phyloP scores from a whole-genome alignment of 2,329 filamentous ascomycete genomes.

The Epichloe sibirici region DNA sequence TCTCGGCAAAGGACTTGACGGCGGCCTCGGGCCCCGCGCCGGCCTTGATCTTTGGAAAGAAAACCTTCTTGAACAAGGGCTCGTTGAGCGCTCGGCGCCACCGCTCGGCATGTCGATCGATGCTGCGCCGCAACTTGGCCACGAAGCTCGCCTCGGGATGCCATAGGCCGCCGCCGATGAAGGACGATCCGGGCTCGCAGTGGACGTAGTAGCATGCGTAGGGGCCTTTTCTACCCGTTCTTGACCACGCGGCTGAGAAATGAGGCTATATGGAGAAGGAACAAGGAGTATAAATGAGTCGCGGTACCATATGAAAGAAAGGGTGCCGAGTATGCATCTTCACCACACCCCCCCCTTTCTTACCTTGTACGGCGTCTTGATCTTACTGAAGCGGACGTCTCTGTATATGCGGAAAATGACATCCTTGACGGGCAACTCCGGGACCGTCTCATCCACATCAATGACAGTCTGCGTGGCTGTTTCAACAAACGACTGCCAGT shows the following conservation, averaged over 20 bases:
- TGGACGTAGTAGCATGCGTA: slow-evolving; percentile 87
- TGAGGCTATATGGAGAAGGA: slow-evolving; percentile 41
- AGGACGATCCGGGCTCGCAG: slow-evolving; percentile 57
- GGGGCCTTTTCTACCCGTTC: slow-evolving; percentile 75
- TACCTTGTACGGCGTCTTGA: slow-evolving; percentile 83
- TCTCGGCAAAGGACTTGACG: slow-evolving; percentile 55
- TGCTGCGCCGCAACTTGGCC: slow-evolving; percentile 54
- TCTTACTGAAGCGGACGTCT: slow-evolving; percentile 72
- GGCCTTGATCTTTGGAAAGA: slow-evolving; percentile 37
- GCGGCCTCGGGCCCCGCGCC: slow-evolving; percentile 35
- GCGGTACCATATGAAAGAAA: too few relatives aligned
- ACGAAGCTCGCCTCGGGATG: slow-evolving; percentile 58
- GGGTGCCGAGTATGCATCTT: too few relatives aligned
- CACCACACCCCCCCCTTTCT: slow-evolving; percentile 9
- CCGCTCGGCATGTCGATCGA: slow-evolving; percentile 59
- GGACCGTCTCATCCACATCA: slow-evolving; percentile 67
- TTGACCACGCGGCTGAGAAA: slow-evolving; percentile 77
- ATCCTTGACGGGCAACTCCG: slow-evolving; percentile 77
- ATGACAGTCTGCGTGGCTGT: slow-evolving; percentile 57
- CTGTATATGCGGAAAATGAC: slow-evolving; percentile 80
- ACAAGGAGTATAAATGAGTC: background rate
- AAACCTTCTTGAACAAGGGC: slow-evolving; percentile 47
- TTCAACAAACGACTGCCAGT: slow-evolving; percentile 72
- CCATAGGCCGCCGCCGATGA: slow-evolving; percentile 76
- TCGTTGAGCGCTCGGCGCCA: slow-evolving; percentile 58